Evolutionary conservation across 2,329 filamentous ascomycete species (phyloP).

Genomic region (Penicillium italicum): DNA sequence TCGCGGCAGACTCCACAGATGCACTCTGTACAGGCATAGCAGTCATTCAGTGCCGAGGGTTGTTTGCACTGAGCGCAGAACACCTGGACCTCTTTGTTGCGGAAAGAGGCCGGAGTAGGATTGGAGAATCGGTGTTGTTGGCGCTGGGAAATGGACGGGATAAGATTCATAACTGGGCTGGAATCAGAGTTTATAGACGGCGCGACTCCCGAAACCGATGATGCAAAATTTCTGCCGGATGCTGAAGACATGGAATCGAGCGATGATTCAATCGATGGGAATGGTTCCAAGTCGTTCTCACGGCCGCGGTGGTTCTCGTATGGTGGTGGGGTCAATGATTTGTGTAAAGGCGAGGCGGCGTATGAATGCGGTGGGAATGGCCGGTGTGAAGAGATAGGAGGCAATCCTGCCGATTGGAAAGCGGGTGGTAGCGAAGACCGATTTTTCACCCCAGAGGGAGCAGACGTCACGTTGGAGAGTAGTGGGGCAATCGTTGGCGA

Average conservation of each 20-base stretch:
- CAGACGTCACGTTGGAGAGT: constrained; percentile 39
- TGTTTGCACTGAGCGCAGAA: constrained; percentile 87
- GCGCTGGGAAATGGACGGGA: constrained; percentile 34
- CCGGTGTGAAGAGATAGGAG: constrained; percentile 39
- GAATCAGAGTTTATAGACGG: constrained; percentile 69
- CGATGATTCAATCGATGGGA: constrained; percentile 83
- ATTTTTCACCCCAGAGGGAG: constrained; percentile 44
- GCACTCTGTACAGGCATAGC: constrained; percentile 92
- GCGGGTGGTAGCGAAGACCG: constrained; percentile 61
- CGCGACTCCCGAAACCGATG: constrained; percentile 60
- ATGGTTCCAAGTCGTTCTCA: constrained; percentile 67
- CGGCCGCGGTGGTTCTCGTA: constrained; percentile 52
- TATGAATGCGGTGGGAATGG: constrained; percentile 55
- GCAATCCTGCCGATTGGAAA: constrained; percentile 50
- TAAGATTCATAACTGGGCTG: constrained; percentile 50
- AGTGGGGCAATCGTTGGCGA: constrained; percentile 42
- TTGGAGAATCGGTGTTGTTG: constrained; percentile 44
- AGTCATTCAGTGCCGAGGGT: constrained; percentile 72
- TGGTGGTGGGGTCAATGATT: constrained; percentile 79
- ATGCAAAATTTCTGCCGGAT: constrained; percentile 66
- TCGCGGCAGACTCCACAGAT: constrained; percentile 88
- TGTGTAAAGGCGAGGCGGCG: constrained; percentile 85
- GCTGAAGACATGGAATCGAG: constrained; percentile 52
- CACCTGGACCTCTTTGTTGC: constrained; percentile 65
- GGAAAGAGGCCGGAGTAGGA: constrained; percentile 53